Evolutionary conservation across 192 early-diverging fungal species (phyloP), one percentile per base, ranked within the genome.

Genomic region (Podila epicladia): DNA sequence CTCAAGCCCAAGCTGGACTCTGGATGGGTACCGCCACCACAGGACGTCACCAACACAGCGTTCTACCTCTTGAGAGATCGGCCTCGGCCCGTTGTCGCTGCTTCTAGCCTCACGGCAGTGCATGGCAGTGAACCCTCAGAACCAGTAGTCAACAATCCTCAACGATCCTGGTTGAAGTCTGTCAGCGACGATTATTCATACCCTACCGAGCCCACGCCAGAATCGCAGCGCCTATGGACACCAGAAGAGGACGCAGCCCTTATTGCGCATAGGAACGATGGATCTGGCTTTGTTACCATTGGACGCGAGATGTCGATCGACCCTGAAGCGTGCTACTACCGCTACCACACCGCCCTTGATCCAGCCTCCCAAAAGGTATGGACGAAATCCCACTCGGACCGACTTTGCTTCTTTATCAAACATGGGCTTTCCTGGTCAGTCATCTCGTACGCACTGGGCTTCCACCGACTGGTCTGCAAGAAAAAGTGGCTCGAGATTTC

Each of bases 391-490:
- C 31, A 63, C 13, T 12, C 33, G 1, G 71, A 80, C 0, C 55
- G 67, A 32, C 71, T 80, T 9, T 60, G 60, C 12, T 72, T 73
- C 49, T 80, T 53, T 26, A 61, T 80, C 15, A 26, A 69, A 0
- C 77, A 80, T 32, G 77, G 77, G 24, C 9, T 80, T 0, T 7
- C 71, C 0, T 80, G 77, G 77, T 26, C 65, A 6, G 24, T 31
- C 6, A 73, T 80, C 24, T 50, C 60, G 22, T 37, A 20, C 0
- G 55, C 58, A 1, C 41, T 80, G 19, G 77, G 77, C 3, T 37
- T 80, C 20, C 59, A 73, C 67, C 51, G 70, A 20, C 20, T 50
- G 15, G 19, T 65, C 8, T 80, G 77, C 51, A 58, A 60, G 38
- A 33, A 69, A 29, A 73, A 69, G 49, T 80, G 53, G 53, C 65